Conservation (phyloP, 805 yeast genomes). For the Candida ipomoeae region DNA sequence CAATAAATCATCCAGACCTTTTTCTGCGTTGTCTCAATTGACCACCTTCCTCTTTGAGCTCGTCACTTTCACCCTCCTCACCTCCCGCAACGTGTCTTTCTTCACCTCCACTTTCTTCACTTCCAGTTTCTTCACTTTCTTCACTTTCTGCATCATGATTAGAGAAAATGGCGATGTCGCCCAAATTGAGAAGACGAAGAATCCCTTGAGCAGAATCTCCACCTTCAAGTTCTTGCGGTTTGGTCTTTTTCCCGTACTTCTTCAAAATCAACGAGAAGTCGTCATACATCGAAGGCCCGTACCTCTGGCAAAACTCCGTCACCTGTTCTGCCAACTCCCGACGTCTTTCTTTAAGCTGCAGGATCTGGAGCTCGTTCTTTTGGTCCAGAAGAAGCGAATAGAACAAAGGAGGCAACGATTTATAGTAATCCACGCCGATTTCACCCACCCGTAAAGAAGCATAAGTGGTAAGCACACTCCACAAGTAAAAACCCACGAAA, state of each 20-base stretch:
- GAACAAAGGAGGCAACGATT: slow-evolving; percentile 36
- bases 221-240: too few species aligned
- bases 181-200: slow-evolving; percentile 21
- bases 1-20: too few species aligned
- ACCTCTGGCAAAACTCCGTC: slow-evolving; percentile 31
- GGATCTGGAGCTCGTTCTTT: slow-evolving; percentile 28
- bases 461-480: slow-evolving; percentile 38
- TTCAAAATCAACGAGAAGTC: slow-evolving; percentile 28
- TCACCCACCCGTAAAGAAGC: slow-evolving; percentile 41
- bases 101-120: too few species aligned
- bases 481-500: slow-evolving; percentile 30
- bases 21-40: too few species aligned
- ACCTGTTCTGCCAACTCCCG: slow-evolving; percentile 26
- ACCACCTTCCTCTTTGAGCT: too few species aligned
- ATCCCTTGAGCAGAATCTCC: neutral
- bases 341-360: slow-evolving; percentile 27
- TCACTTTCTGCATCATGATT: neutral
- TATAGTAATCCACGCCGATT: slow-evolving; percentile 39
- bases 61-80: too few species aligned
- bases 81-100: too few species aligned
- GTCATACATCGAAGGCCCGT: slow-evolving; percentile 37
- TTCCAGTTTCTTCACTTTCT: too few species aligned
- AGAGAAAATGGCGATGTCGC: slow-evolving; percentile 30
- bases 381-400: slow-evolving; percentile 30
- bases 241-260: neutral